Percentiles rank a stretch among this genome's conserved stretches.
These are phyloP conservation scores for Paratinospora sagittata DNA, from an alignment of 164 flowering plant species.

Conservation along the genomic window DNA sequence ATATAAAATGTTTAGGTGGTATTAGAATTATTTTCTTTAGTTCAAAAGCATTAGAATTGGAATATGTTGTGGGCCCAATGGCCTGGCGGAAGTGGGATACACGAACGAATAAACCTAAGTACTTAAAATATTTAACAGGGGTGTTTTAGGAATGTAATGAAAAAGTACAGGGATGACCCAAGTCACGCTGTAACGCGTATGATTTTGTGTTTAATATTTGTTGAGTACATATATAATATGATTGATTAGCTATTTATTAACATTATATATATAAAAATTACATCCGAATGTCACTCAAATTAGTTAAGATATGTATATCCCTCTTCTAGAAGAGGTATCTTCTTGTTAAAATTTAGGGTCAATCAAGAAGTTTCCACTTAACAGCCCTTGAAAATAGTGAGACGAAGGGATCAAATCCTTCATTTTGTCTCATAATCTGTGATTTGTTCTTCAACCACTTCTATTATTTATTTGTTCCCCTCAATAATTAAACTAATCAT, in stretches of 20 bases:
- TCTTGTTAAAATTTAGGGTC: neutral
- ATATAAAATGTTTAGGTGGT: too few relatives aligned
- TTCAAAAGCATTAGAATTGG: too few relatives aligned
- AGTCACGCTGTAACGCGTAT: neutral
- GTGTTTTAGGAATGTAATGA: neutral
- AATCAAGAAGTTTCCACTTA: neutral
- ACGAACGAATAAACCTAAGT: neutral
- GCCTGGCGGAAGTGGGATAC: neutral
- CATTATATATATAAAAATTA: neutral
- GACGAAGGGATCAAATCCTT: neutral
- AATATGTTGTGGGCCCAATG: too few relatives aligned
- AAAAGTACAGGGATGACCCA: neutral
- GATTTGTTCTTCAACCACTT: neutral
- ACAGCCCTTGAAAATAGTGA: too few relatives aligned
- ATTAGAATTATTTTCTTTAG: too few relatives aligned
- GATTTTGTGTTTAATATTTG: neutral
- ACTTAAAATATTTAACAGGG: neutral
- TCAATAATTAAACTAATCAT: neutral
- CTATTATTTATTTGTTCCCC: neutral
- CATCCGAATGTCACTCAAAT: neutral
- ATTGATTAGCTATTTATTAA: neutral
- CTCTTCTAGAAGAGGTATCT: conserved; percentile 1
- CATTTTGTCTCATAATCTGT: neutral
- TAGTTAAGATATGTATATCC: neutral
- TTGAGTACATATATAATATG: too few relatives aligned